These are phyloP conservation scores for Scolecobasidium constrictum DNA, from an alignment of 2,329 filamentous ascomycete species.

Conservation along the genomic window DNA sequence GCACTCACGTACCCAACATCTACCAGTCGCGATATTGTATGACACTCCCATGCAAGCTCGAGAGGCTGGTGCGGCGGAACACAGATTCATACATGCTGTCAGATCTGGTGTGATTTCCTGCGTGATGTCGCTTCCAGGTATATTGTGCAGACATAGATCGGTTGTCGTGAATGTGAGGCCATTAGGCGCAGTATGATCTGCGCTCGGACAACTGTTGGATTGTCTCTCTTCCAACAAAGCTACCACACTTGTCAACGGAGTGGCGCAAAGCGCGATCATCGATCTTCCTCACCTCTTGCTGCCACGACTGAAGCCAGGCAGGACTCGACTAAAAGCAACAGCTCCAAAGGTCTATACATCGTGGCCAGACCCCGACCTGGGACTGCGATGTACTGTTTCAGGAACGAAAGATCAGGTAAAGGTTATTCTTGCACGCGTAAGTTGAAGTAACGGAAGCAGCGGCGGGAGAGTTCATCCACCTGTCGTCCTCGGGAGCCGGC, in stretches of 20 bases:
- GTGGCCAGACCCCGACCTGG: too few species aligned
- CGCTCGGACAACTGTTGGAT: background rate
- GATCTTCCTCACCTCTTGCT: background rate
- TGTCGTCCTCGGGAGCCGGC: background rate
- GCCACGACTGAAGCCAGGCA: background rate
- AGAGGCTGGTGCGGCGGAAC: background rate
- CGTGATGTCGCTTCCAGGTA: conserved; percentile 1
- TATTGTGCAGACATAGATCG: background rate
- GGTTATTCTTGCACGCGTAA: background rate
- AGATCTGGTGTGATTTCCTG: background rate
- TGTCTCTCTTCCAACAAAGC: background rate
- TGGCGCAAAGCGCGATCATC: background rate
- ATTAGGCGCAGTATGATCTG: background rate
- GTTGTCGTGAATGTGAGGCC: background rate
- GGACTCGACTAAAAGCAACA: background rate
- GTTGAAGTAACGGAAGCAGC: too few species aligned
- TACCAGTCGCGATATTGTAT: too few species aligned
- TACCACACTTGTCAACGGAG: background rate
- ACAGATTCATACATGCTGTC: background rate
- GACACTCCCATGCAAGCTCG: conserved; percentile 1
- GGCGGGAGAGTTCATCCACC: background rate
- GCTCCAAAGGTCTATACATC: background rate
- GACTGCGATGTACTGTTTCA: background rate
- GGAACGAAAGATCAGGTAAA: background rate
- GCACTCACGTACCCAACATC: too few species aligned